These are phyloP conservation scores for Anisogramma anomala DNA, from an alignment of 2,329 filamentous ascomycete genomes.

Conservation along the genomic window DNA sequence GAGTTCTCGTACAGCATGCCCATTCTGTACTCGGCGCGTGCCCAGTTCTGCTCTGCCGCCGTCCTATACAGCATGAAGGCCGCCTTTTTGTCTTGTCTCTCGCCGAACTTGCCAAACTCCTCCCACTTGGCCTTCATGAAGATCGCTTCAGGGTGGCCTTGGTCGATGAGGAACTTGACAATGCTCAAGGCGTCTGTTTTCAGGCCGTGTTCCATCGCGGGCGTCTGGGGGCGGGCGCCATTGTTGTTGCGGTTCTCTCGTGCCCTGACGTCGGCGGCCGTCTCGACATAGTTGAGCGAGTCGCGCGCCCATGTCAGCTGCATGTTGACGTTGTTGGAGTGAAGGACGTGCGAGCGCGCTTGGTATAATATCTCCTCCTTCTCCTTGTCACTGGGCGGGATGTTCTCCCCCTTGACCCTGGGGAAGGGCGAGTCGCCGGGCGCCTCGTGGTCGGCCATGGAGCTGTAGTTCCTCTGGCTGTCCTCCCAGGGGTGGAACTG, in stretches of 20 bases:
- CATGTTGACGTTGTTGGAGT: constrained; percentile 90
- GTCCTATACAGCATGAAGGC: constrained; percentile 78
- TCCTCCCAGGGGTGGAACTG: constrained; percentile 34
- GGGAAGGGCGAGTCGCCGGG: constrained; percentile 90
- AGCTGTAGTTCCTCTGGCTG: constrained; percentile 25
- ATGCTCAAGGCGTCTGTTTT: constrained; percentile 84
- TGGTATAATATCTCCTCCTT: constrained; percentile 83
- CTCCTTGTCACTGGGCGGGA: constrained; percentile 87
- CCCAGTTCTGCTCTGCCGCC: constrained; percentile 77
- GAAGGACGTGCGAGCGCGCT: constrained; percentile 71
- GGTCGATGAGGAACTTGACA: constrained; percentile 76
- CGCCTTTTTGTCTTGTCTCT: constrained; percentile 84
- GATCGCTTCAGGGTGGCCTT: constrained; percentile 84
- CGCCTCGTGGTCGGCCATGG: constrained; percentile 37
- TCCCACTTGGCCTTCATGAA: constrained; percentile 96
- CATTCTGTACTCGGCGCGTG: constrained; percentile 87
- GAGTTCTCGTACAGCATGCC: constrained; percentile 97
- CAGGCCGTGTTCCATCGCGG: constrained; percentile 78
- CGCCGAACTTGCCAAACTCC: constrained; percentile 93
- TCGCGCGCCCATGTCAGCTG: constrained; percentile 96
- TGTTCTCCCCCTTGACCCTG: constrained; percentile 71
- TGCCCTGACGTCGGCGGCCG: constrained; percentile 63
- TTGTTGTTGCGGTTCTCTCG: constrained; percentile 39
- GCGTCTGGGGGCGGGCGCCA: constrained; percentile 59
- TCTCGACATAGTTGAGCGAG: constrained; percentile 77